These are phyloP conservation scores for Chaetoceros muelleri DNA, from an alignment of 108 stramenopile genomes.

Conservation along the genomic window DNA sequence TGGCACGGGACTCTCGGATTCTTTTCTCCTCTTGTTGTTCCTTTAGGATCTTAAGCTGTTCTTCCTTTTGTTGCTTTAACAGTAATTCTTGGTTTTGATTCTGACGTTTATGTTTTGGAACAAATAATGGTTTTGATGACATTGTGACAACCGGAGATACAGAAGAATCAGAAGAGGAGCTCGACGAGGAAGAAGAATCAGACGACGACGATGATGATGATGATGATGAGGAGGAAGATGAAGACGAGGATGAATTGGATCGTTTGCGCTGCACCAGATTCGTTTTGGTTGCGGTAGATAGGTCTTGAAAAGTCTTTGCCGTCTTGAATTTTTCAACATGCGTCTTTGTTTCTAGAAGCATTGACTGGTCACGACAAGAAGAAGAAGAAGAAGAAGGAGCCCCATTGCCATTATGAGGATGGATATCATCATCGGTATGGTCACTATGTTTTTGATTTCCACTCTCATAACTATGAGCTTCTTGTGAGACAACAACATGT, in stretches of 20 bases:
- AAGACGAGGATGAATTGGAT: too few relatives aligned
- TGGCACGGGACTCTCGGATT: constrained; percentile 55
- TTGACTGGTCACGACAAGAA: too few relatives aligned
- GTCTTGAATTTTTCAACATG: background rate
- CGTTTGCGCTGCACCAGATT: too few relatives aligned
- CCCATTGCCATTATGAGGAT: too few relatives aligned
- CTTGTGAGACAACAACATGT: too few relatives aligned
- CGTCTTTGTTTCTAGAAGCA: background rate
- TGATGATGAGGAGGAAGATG: too few relatives aligned
- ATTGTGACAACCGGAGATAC: constrained; percentile 14
- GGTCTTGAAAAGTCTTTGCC: too few relatives aligned
- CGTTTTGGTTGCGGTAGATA: too few relatives aligned
- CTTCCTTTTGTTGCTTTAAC: constrained; percentile 43
- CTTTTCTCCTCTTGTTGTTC: constrained; percentile 29
- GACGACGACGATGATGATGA: constrained; percentile 17
- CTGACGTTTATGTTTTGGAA: constrained; percentile 62
- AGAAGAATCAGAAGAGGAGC: constrained; percentile 23
- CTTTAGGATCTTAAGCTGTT: constrained; percentile 18
- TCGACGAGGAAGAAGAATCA: constrained; percentile 14
- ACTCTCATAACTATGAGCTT: background rate
- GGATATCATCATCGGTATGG: too few relatives aligned
- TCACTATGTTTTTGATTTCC: background rate
- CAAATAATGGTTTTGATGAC: constrained; percentile 57
- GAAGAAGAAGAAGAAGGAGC: too few relatives aligned
- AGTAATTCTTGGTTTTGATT: constrained; percentile 26